phyloP scores from a whole-genome alignment of 345 rosid genomes.

The Hibiscus trionum region DNA sequence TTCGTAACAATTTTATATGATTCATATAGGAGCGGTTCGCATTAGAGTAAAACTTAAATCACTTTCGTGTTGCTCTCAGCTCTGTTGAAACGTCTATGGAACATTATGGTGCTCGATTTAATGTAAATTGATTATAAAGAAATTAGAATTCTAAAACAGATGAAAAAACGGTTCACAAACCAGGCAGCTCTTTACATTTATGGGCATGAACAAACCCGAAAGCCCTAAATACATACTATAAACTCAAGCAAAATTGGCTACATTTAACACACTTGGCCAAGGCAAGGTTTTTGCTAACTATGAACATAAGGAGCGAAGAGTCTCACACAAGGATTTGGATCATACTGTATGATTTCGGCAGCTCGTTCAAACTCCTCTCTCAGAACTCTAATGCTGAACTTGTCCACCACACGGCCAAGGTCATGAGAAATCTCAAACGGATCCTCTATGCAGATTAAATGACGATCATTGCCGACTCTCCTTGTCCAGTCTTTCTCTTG shows the following conservation, averaged over 20 bases:
- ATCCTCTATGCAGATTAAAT: slow-evolving; percentile 98
- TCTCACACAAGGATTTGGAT: slow-evolving; percentile 54
- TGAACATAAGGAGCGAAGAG: slow-evolving; percentile 68
- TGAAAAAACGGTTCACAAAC: not conserved
- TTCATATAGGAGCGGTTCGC: not conserved
- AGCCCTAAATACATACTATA: not conserved
- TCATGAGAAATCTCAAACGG: slow-evolving; percentile 80
- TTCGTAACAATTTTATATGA: not conserved
- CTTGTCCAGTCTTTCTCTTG: slow-evolving; percentile 92
- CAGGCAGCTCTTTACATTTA: slow-evolving; percentile 5
- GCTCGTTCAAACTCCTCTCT: slow-evolving; percentile 98
- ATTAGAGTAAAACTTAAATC: not conserved
- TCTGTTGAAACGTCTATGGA: too few relatives aligned
- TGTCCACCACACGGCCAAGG: slow-evolving; percentile 95
- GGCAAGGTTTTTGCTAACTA: slow-evolving; percentile 4
- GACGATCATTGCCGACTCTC: slow-evolving; percentile 89
- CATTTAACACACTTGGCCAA: too few relatives aligned
- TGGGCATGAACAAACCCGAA: not conserved
- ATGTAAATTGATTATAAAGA: not conserved
- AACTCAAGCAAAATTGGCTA: slow-evolving; percentile 1
- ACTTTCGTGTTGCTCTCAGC: too few relatives aligned
- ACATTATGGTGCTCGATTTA: not conserved
- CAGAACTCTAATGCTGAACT: slow-evolving; percentile 72
- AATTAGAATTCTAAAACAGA: not conserved
- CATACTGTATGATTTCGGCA: slow-evolving; percentile 70